These are phyloP conservation scores for Lojkania enalia DNA, from an alignment of 2,329 filamentous ascomycete species.

Conservation along the genomic window DNA sequence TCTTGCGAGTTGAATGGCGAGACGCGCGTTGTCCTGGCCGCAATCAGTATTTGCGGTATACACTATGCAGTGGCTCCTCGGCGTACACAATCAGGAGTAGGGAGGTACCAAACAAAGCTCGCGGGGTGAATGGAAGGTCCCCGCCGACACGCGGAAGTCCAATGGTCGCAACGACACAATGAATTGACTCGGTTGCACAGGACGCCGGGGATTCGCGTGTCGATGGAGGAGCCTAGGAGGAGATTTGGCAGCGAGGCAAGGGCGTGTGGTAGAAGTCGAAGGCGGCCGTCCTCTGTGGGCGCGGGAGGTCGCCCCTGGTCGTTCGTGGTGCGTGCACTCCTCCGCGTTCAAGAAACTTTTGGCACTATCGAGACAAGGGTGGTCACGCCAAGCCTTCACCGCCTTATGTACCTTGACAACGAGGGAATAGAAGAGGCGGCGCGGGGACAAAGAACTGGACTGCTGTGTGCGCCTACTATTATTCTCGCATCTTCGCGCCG, in stretches of 20 bases:
- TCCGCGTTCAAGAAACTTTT: conserved; percentile 14
- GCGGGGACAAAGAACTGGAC: conserved; percentile 8
- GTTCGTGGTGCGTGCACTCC: conserved; percentile 16
- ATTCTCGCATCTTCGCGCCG: conserved; percentile 4
- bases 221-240: neutral
- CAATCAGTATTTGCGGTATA: neutral
- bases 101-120: too few species aligned
- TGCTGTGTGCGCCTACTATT: conserved; percentile 15
- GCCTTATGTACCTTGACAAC: conserved; percentile 12
- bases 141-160: too few species aligned
- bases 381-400: conserved; percentile 9
- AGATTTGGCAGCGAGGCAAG: neutral
- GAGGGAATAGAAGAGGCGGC: neutral
- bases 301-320: conserved; percentile 5
- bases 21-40: neutral
- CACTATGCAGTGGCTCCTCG: neutral
- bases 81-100: too few species aligned
- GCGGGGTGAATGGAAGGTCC: too few species aligned
- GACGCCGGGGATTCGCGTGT: neutral
- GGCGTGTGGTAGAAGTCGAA: neutral
- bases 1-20: neutral
- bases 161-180: neutral
- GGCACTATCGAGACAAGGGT: conserved; percentile 9
- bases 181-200: neutral
- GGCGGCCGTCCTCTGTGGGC: neutral